Conservation (phyloP, 805 yeast genomes). For the Saccharomycopsis oosterbeekiorum region DNA sequence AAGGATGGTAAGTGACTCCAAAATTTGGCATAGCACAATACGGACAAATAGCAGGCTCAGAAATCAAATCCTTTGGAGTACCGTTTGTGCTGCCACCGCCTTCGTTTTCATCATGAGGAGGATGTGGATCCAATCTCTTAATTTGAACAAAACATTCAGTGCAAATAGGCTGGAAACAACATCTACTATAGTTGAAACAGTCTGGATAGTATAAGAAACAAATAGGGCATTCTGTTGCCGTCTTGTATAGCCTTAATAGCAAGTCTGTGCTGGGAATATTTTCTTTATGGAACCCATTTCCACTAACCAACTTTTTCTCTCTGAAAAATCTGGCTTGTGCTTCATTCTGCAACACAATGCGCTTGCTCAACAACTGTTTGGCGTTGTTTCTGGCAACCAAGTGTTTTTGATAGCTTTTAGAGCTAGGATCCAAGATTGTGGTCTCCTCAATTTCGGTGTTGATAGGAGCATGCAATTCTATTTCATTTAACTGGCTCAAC, state of each 20-base stretch:
- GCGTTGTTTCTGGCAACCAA: conserved; percentile 32
- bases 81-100: conserved; percentile 24
- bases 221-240: conserved; percentile 83
- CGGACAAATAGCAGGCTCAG: conserved; percentile 88
- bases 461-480: conserved; percentile 47
- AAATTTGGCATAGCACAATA: conserved; percentile 84
- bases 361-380: conserved; percentile 32
- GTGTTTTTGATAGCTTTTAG: conserved; percentile 29
- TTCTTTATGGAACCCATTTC: conserved; percentile 27
- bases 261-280: conserved; percentile 33
- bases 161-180: conserved; percentile 91
- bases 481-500: conserved; percentile 37
- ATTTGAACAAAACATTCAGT: conserved; percentile 96
- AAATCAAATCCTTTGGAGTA: conserved; percentile 54
- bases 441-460: conserved; percentile 28
- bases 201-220: conserved; percentile 83
- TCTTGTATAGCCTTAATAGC: conserved; percentile 50
- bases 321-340: conserved; percentile 27
- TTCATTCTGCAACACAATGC: conserved; percentile 28
- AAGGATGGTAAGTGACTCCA: conserved; percentile 75
- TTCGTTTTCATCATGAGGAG: conserved; percentile 61
- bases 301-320: conserved; percentile 22
- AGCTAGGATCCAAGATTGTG: conserved; percentile 14
- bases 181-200: conserved; percentile 66
- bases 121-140: conserved; percentile 85